Evolutionary conservation across 1,284 basidiomycete genomes (phyloP), one percentile per base, ranked within the genome.

Genomic region (Athelia psychrophila): DNA sequence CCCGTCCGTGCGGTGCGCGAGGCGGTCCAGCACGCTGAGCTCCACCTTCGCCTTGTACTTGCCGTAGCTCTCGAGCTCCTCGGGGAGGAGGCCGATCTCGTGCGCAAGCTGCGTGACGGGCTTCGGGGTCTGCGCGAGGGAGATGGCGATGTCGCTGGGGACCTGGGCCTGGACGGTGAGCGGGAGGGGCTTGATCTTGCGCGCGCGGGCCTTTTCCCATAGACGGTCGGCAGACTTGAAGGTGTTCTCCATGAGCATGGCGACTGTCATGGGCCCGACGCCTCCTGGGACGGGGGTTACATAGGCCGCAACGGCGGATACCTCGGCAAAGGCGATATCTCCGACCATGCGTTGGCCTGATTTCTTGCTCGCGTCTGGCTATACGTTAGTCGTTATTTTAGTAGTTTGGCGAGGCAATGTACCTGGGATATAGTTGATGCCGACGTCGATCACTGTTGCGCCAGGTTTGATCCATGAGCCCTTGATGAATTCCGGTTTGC

Each of bases 241-340:
- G 0, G 96, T 96, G 74, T 99, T 99, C 65, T 88, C 83, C 96
- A 99, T 98, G 59, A 99, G 86, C 80, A 98, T 84, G 40, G 97
- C 97, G 55, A 99, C 97, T 9, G 97, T 99, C 96, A 98, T 98
- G 25, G 97, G 97, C 20, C 97, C 97, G 51, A 99, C 97, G 58
- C 97, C 97, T 66, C 95, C 95, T 0, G 97, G 97, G 16, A 99
- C 97, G 42, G 97, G 97, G 0, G 97, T 99, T 66, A 99, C 98
- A 69, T 88, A 77, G 3, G 89, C 88, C 6, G 95, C 96, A 56
- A 91, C 84, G 51, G 79, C 67, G 47, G 81, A 75, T 30, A 93
- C 96, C 13, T 87, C 81, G 3, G 80, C 79, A 66, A 85, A 98
- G 63, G 98, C 88, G 53, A 99, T 94, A 71, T 99, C 97, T 47